A percentile compares a stretch with the other conserved stretches of the same genome.
phyloP scores from a whole-genome alignment of 805 yeast species.

The Ogataea nonfermentans region DNA sequence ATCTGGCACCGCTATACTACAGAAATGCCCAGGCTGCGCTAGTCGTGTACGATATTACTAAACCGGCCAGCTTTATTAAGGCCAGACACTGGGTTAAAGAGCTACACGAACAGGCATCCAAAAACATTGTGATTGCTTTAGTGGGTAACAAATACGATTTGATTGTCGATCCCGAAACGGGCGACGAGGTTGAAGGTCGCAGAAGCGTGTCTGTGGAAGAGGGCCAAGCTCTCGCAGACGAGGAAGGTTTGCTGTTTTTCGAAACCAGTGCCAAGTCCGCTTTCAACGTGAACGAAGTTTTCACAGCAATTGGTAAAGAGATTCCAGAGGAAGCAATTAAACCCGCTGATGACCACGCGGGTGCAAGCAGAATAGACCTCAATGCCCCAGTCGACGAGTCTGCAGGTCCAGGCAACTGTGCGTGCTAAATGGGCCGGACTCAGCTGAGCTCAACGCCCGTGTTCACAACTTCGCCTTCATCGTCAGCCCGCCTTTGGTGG shows the following conservation, averaged over 20 bases:
- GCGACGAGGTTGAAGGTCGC: constrained; percentile 47
- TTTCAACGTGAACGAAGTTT: constrained; percentile 85
- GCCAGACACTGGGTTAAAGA: constrained; percentile 99
- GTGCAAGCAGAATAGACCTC: constrained; percentile 35
- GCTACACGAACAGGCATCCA: constrained; percentile 91
- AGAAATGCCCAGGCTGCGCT: constrained; percentile 78
- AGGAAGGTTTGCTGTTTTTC: constrained; percentile 84
- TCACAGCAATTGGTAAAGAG: constrained; percentile 82
- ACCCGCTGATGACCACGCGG: constrained; percentile 16
- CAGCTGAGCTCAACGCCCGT: too few relatives aligned
- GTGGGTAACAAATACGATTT: constrained; percentile 93
- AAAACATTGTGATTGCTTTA: constrained; percentile 85
- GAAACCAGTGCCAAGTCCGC: constrained; percentile 95
- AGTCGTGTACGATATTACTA: constrained; percentile 88
- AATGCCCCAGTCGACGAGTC: constrained; percentile 33
- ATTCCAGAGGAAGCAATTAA: constrained; percentile 51
- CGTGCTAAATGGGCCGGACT: constrained; percentile 32
- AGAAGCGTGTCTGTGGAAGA: constrained; percentile 85
- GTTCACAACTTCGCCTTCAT: constrained; percentile 6
- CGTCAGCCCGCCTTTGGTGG: constrained; percentile 54
- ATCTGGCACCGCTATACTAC: constrained; percentile 95
- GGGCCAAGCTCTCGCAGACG: constrained; percentile 84
- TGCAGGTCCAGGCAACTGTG: constrained; percentile 29
- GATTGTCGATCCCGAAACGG: constrained; percentile 49
- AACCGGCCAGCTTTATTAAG: constrained; percentile 90